Base-by-base conservation (phyloP, 2,329 filamentous ascomycete species). In the Tolypocladium cylindrosporum region DNA sequence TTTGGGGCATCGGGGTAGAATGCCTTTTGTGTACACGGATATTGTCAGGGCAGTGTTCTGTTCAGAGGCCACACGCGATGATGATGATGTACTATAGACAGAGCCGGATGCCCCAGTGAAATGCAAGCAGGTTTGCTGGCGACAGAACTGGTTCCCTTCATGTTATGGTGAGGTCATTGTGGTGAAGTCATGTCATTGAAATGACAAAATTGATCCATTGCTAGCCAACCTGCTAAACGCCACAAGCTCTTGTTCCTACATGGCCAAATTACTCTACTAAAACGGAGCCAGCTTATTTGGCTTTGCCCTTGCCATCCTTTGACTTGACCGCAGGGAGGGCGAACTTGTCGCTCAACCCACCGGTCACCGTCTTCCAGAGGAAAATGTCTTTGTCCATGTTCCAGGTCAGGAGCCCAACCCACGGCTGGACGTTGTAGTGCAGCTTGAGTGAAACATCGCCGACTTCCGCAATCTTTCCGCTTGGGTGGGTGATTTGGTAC, bases 341-440 rank as follows among this genome's bases (percentile, higher is more conserved):
- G 67, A 92, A 91, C 36, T 69, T 69, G 63, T 83, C 78, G 68
- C 85, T 90, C 63, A 80, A 69, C n/a, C 87, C 88, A 6, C 83
- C 85, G 64, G 78, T 76, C 61, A 91, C 67, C 57, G 76, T 78
- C 74, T 85, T 80, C 89, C 89, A 92, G 55, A 75, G 71, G 11
- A 82, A 82, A 58, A 82, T 72, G 62, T 82, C 77, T 48, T 69
- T 65, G 61, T 78, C 72, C 61, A 84, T 78, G 67, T 88, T 87
- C 94, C 94, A 99, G 48, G 88, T 88, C 71, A 97, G 74, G 56
- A 88, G 75, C 16, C 94, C 94, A 13, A 99, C 91, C 90, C 93
- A 97, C 39, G 94, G 94, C 79, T 99, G 94, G 60, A 97, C 89
- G 75, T 97, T 97, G 85, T 96, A 99, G 69, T 94, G 88, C 56